Conservation (phyloP, 2,329 filamentous ascomycete genomes). For the Aureobasidium sp. region DNA sequence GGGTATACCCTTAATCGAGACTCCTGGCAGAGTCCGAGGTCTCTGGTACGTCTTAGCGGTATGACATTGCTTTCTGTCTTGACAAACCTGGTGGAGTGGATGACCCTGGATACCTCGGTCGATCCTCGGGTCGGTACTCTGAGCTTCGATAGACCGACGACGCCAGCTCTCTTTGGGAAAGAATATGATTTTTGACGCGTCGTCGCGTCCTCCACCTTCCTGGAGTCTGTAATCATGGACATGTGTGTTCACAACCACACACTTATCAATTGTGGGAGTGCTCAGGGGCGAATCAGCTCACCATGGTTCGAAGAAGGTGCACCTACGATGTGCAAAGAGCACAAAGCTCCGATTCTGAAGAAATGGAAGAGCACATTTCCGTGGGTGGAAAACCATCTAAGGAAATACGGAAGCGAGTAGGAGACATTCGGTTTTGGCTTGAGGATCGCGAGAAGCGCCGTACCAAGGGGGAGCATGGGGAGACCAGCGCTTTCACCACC, state of each 20-base stretch:
- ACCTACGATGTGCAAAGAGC: background rate
- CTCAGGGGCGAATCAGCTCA: background rate
- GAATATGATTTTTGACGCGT: background rate
- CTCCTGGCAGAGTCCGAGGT: background rate
- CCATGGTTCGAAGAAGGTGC: background rate
- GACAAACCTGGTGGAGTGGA: background rate
- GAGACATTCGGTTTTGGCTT: background rate
- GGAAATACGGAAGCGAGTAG: background rate
- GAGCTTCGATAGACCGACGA: background rate
- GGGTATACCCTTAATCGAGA: background rate
- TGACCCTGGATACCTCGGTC: background rate
- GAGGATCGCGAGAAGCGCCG: background rate
- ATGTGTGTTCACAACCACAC: background rate
- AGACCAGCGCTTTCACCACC: background rate
- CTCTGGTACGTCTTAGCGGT: too few relatives aligned
- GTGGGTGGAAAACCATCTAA: background rate
- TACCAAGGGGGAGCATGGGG: background rate
- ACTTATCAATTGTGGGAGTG: background rate
- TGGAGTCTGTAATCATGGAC: background rate
- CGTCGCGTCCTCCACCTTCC: conserved; percentile 2
- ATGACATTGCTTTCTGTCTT: background rate
- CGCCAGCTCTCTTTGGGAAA: background rate
- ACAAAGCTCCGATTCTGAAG: background rate
- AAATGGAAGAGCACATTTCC: background rate
- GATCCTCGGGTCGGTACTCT: background rate